These are phyloP conservation scores for Aspergillus taichungensis DNA, from an alignment of 495 filamentous ascomycete genomes.

Conservation along the genomic window DNA sequence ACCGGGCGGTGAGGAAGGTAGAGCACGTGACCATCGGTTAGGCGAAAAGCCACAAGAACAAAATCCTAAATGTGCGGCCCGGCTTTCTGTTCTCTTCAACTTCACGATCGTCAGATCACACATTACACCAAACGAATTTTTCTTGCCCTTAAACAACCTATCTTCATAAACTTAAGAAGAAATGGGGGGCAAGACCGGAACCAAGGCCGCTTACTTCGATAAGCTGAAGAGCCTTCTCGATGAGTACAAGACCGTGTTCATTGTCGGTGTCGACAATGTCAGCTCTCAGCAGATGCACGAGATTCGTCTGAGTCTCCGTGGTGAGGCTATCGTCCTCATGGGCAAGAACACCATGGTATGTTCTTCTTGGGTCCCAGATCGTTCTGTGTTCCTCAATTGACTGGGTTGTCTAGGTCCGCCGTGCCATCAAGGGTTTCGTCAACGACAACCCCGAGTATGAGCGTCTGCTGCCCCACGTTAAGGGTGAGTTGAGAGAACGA, in stretches of 20 bases:
- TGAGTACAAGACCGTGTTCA: slow-evolving; percentile 92
- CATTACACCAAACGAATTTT: slow-evolving; percentile 16
- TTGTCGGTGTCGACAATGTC: slow-evolving; percentile 93
- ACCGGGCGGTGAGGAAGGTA: too few species aligned
- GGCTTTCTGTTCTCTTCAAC: background rate
- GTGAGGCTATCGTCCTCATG: slow-evolving; percentile 91
- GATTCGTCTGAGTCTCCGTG: slow-evolving; percentile 82
- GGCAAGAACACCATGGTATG: slow-evolving; percentile 99
- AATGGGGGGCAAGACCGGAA: slow-evolving; percentile 96
- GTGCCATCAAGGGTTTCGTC: slow-evolving; percentile 94
- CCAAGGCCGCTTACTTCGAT: slow-evolving; percentile 98
- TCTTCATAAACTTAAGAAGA: slow-evolving; percentile 87
- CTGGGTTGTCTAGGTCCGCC: slow-evolving; percentile 58
- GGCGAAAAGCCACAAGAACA: slow-evolving; percentile 31
- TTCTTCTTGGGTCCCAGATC: background rate
- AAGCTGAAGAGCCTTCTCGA: slow-evolving; percentile 93
- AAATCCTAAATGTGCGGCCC: slow-evolving; percentile 10
- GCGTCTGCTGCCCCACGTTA: slow-evolving; percentile 90
- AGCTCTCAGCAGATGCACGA: slow-evolving; percentile 99
- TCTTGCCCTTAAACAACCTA: slow-evolving; percentile 92
- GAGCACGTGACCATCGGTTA: slow-evolving; percentile 37
- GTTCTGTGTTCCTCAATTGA: slow-evolving; percentile 6
- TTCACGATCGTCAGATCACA: slow-evolving; percentile 13
- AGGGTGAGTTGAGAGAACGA: slow-evolving; percentile 40
- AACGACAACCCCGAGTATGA: slow-evolving; percentile 90